Percentiles rank a stretch among this genome's conserved stretches.
phyloP scores from a whole-genome alignment of 805 yeast species.

The Pichia rugopelliculosa region DNA sequence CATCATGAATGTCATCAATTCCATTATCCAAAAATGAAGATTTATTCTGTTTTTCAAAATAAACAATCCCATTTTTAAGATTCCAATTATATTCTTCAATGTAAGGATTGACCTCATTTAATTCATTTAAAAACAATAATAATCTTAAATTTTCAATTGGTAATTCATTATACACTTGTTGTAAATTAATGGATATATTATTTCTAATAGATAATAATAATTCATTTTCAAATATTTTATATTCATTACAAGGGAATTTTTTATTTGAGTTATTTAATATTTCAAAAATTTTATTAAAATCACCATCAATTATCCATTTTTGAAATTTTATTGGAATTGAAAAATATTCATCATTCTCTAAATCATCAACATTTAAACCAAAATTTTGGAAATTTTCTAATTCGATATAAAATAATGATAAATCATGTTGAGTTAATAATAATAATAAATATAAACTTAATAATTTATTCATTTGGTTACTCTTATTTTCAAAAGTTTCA shows the following conservation, averaged over 20 bases:
- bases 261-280: constrained; percentile 42
- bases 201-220: constrained; percentile 72
- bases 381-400: constrained; percentile 61
- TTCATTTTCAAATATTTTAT: constrained; percentile 66
- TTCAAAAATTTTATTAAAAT: constrained; percentile 86
- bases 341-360: constrained; percentile 64
- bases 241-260: constrained; percentile 63
- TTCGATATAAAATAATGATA: constrained; percentile 86
- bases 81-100: constrained; percentile 54
- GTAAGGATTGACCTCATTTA: constrained; percentile 46
- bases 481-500: constrained; percentile 21
- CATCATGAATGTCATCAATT: constrained; percentile 27
- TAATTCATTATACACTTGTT: constrained; percentile 63
- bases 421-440: constrained; percentile 72
- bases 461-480: constrained; percentile 64
- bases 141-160: constrained; percentile 81
- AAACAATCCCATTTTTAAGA: constrained; percentile 43
- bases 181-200: constrained; percentile 81
- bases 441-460: constrained; percentile 70
- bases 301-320: constrained; percentile 93
- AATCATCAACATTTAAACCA: constrained; percentile 33
- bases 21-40: not conserved
- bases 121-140: constrained; percentile 57
- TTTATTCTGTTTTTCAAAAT: constrained; percentile 31
- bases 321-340: constrained; percentile 85